A percentile compares a stretch with the other conserved stretches of the same genome.
phyloP scores from a whole-genome alignment of 306 rosid species.

The Citrullus amarus region DNA sequence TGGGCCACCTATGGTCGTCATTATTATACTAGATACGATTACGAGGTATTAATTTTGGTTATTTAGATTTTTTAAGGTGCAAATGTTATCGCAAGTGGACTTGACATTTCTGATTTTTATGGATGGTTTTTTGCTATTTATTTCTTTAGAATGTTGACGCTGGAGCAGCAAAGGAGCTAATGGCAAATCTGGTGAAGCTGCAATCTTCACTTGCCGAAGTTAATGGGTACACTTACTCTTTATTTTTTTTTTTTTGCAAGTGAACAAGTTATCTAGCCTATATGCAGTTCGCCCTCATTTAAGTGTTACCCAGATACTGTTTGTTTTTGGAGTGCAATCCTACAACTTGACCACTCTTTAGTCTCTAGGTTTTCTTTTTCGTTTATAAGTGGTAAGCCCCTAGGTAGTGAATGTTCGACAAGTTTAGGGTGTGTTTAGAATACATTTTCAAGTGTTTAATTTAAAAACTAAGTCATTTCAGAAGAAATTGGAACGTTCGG shows the following conservation, averaged over 20 bases:
- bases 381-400: not conserved
- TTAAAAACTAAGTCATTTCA: too few relatives aligned
- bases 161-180: slow-evolving; percentile 82
- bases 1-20: slow-evolving; percentile 95
- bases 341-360: not conserved
- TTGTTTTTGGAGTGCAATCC: not conserved
- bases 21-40: slow-evolving; percentile 91
- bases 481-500: too few relatives aligned
- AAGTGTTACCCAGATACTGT: not conserved
- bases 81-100: not conserved
- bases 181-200: slow-evolving; percentile 84
- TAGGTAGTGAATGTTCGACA: not conserved
- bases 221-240: slow-evolving; percentile 44
- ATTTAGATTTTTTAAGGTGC: not conserved
- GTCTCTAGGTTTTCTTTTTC: not conserved
- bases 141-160: slow-evolving; percentile 79
- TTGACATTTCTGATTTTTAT: not conserved
- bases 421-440: too few relatives aligned
- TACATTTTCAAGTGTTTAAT: too few relatives aligned
- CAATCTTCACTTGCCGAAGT: slow-evolving; percentile 83
- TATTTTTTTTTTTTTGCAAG: not conserved
- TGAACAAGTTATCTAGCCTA: not conserved
- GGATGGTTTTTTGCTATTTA: not conserved
- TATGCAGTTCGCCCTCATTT: not conserved
- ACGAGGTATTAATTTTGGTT: slow-evolving; percentile 40